Evolutionary conservation across 768 basidiomycete species (phyloP).

Genomic region (Suillus cothurnatus): DNA sequence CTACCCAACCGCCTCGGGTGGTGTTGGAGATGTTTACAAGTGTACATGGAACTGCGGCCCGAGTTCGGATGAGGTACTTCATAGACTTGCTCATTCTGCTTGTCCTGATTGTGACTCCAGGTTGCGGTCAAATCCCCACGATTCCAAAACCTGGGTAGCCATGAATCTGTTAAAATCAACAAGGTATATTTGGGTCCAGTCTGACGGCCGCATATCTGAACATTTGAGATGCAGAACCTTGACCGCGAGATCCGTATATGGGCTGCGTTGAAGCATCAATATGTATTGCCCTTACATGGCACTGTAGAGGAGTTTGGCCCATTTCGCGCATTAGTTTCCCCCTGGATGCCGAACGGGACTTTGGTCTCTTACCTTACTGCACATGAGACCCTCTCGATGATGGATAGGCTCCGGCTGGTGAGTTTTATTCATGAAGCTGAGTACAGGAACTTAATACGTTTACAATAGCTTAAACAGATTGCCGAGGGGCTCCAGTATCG

Average conservation of each 20-base stretch:
- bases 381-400: conserved; percentile 38
- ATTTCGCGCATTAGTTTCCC: conserved; percentile 41
- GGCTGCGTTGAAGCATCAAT: conserved; percentile 40
- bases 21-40: conserved; percentile 47
- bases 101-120: neutral
- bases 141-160: neutral
- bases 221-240: conserved; percentile 20
- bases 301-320: conserved; percentile 39
- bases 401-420: conserved; percentile 40
- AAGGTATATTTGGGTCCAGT: neutral
- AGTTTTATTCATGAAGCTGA: conserved; percentile 9
- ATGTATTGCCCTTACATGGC: conserved; percentile 40
- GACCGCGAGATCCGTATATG: conserved; percentile 41
- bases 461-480: conserved; percentile 38
- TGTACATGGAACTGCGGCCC: conserved; percentile 15
- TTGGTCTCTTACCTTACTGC: conserved; percentile 40
- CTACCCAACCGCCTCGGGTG: conserved; percentile 26
- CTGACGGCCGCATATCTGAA: neutral
- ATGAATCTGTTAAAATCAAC: neutral
- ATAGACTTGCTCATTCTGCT: neutral
- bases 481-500: conserved; percentile 42
- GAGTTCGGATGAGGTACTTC: neutral
- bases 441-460: neutral
- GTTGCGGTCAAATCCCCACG: conserved; percentile 12
- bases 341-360: conserved; percentile 45